phyloP scores from a whole-genome alignment of 345 rosid genomes.

The Brassica carinata region DNA sequence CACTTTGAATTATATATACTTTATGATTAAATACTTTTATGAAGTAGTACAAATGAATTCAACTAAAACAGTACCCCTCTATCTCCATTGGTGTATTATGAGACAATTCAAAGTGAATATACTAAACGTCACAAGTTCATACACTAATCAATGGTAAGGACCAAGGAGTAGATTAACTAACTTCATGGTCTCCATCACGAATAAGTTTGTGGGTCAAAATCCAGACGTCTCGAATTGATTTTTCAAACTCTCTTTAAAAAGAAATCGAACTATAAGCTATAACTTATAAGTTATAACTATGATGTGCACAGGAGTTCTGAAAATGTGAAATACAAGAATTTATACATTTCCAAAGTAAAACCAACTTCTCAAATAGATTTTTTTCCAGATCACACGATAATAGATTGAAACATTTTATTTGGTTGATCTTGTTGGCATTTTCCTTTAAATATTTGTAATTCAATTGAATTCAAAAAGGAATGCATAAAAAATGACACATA shows the following conservation, averaged over 20 bases:
- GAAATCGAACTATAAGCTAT: no score
- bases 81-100: neutral
- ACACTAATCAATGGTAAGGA: no score
- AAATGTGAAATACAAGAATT: neutral
- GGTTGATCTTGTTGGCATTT: slow-evolving; percentile 4
- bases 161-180: no score
- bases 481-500: neutral
- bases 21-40: no score
- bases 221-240: neutral
- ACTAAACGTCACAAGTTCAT: neutral
- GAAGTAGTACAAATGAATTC: no score
- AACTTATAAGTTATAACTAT: no score
- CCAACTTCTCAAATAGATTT: neutral
- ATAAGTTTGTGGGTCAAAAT: neutral
- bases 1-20: no score
- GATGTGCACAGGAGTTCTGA: no score
- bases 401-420: neutral
- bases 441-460: neutral
- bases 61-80: no score
- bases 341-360: neutral
- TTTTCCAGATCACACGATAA: neutral
- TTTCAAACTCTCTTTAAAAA: no score
- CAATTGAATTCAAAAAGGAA: neutral
- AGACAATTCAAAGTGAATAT: neutral
- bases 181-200: no score